Percentiles rank a stretch among this genome's conserved stretches.
These are phyloP conservation scores for Aaosphaeria pasadenensis DNA, from an alignment of 2,329 filamentous ascomycete species.

Conservation along the genomic window DNA sequence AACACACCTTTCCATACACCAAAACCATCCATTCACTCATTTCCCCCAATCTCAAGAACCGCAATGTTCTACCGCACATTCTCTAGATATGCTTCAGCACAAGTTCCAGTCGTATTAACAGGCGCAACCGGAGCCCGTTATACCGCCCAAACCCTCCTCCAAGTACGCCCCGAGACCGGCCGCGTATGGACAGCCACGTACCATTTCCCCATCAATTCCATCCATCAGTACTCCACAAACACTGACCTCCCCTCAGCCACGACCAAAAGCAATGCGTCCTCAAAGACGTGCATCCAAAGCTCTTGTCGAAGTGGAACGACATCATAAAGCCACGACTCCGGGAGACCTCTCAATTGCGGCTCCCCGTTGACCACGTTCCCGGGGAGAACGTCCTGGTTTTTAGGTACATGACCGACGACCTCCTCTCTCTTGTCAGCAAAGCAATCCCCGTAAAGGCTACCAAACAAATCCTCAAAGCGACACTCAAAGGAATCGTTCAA, in stretches of 20 bases:
- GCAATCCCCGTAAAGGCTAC: slow-evolving; percentile 9
- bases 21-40: too few relatives aligned
- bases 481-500: slow-evolving; percentile 19
- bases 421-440: slow-evolving; percentile 14
- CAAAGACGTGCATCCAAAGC: slow-evolving; percentile 19
- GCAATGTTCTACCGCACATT: too few relatives aligned
- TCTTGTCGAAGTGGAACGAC: slow-evolving; percentile 17
- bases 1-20: too few relatives aligned
- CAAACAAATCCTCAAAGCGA: slow-evolving; percentile 22
- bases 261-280: slow-evolving; percentile 14
- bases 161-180: too few relatives aligned
- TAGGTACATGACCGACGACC: slow-evolving; percentile 16
- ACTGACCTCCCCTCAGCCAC: slow-evolving; percentile 6
- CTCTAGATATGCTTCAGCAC: too few relatives aligned
- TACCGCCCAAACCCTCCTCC: too few relatives aligned
- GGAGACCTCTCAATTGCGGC: slow-evolving; percentile 12
- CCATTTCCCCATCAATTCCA: too few relatives aligned
- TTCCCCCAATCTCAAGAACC: too few relatives aligned
- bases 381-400: slow-evolving; percentile 21
- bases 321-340: slow-evolving; percentile 20
- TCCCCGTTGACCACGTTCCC: slow-evolving; percentile 16
- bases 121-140: too few relatives aligned
- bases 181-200: too few relatives aligned
- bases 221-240: too few relatives aligned
- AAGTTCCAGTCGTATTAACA: too few relatives aligned